Evolutionary conservation across 2,329 filamentous ascomycete species (phyloP), one percentile per base, ranked within the genome.

Genomic region (Trichophyton verrucosum): DNA sequence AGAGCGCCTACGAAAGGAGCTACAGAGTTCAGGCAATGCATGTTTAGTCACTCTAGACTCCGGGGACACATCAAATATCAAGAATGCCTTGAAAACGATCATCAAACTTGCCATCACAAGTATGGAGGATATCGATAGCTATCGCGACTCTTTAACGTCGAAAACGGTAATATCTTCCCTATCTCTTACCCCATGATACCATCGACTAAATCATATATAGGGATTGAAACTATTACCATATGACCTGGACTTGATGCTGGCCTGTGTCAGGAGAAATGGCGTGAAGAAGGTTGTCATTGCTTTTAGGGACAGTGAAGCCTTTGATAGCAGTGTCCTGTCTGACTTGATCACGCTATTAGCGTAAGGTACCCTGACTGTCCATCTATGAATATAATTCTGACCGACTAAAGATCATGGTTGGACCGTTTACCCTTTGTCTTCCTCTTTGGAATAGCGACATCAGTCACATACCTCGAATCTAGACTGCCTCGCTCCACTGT

Each of bases 401-500:
- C 58, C 55, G 22, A 56, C 47, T 55, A 62, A 81, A 57, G 80
- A 63, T 81, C 78, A 17, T 86, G 83, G 83, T 73, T 78, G 53
- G 80, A 84, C 66, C 80, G 83, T 30, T 81, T 86, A 59, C 82
- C 82, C 0, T 81, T 86, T 61, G 77, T 82, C 1, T 71, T 84
- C 2, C 70, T 86, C 2, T 80, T 86, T 60, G 82, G 81, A 13
- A 78, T 86, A 57, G 82, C 82, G n/a, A 86, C 83, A 0, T 84
- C 83, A 2, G 76, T 83, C 9, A 82, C 84, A 56, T 77, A 82
- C 17, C 82, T 86, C 60, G 82, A 86, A 67, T 77, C 80, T 49
- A 77, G 82, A 56, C 71, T 86, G 3, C 77, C 82, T 9, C 77
- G 78, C 53, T 76, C 75, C 15, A 79, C 78, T 15, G 74, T 82